Conservation (phyloP, 352 stramenopile species). For the Globisporangium iwayamae region DNA sequence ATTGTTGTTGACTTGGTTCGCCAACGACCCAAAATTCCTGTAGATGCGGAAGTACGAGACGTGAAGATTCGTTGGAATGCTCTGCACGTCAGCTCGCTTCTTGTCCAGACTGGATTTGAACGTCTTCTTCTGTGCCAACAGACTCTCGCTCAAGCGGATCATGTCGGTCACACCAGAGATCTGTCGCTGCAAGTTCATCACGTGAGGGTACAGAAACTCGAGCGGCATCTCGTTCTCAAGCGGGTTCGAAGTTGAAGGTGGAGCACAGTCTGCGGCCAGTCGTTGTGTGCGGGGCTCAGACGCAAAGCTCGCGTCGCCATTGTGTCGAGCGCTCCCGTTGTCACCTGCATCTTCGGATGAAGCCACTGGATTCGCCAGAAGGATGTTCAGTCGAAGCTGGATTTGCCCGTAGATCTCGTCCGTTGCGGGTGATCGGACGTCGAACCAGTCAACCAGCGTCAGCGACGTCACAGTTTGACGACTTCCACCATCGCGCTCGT, state of each 20-base stretch:
- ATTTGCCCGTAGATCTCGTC: slow-evolving; percentile 71
- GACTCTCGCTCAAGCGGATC: slow-evolving; percentile 57
- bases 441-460: slow-evolving; percentile 78
- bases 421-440: slow-evolving; percentile 50
- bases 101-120: slow-evolving; percentile 86
- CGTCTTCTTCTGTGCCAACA: slow-evolving; percentile 68
- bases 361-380: slow-evolving; percentile 52
- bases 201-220: slow-evolving; percentile 70
- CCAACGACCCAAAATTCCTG: slow-evolving; percentile 40
- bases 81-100: slow-evolving; percentile 76
- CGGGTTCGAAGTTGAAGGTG: slow-evolving; percentile 31
- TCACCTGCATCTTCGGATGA: slow-evolving; percentile 7
- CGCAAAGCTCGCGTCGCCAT: not conserved
- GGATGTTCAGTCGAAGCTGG: slow-evolving; percentile 68
- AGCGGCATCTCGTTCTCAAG: slow-evolving; percentile 65
- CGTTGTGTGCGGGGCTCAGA: slow-evolving; percentile 27
- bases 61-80: slow-evolving; percentile 80
- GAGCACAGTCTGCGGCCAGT: slow-evolving; percentile 36
- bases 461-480: slow-evolving; percentile 54
- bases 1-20: slow-evolving; percentile 11
- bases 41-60: slow-evolving; percentile 84
- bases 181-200: slow-evolving; percentile 63
- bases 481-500: slow-evolving; percentile 22
- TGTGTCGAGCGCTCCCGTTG: slow-evolving; percentile 22
- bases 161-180: slow-evolving; percentile 59